Evolutionary conservation across 257 asterid genomes (phyloP).

Genomic region (Solanum clarkiae): DNA sequence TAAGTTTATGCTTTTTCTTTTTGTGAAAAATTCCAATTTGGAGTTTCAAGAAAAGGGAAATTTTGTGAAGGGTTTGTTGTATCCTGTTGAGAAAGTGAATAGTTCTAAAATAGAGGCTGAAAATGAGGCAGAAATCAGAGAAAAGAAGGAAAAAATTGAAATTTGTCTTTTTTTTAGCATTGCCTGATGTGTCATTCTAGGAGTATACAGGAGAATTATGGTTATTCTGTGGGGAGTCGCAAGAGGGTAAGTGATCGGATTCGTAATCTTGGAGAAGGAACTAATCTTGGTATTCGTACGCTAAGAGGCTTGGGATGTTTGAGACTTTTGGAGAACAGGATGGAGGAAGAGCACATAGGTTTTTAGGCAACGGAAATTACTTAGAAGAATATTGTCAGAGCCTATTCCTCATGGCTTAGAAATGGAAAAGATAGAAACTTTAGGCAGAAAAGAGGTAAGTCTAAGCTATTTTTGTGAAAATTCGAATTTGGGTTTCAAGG

Average conservation of each 20-base stretch:
- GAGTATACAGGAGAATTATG: slow-evolving; percentile 35
- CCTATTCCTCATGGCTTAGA: slow-evolving; percentile 48
- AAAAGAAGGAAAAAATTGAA: slow-evolving; percentile 33
- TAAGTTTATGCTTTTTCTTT: background rate
- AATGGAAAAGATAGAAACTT: background rate
- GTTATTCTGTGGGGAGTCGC: slow-evolving; percentile 25
- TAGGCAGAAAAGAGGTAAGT: background rate
- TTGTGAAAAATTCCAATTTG: background rate
- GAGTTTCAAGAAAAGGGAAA: background rate
- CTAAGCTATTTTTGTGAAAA: background rate
- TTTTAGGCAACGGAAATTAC: slow-evolving; percentile 58
- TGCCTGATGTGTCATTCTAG: slow-evolving; percentile 1
- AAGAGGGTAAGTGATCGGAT: slow-evolving; percentile 35
- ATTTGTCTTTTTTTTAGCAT: background rate
- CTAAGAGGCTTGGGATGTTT: background rate
- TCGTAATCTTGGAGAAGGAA: slow-evolving; percentile 91
- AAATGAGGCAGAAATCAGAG: slow-evolving; percentile 3
- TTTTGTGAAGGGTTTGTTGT: background rate
- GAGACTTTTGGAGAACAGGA: slow-evolving; percentile 39
- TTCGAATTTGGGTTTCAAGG: background rate
- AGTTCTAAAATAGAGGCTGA: slow-evolving; percentile 49
- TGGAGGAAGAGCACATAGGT: slow-evolving; percentile 24
- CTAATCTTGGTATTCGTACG: slow-evolving; percentile 53
- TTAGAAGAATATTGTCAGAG: slow-evolving; percentile 65
- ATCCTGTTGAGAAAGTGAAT: slow-evolving; percentile 20